Evolutionary conservation across 108 stramenopile species (phyloP).

Genomic region (Nitzschia palea): DNA sequence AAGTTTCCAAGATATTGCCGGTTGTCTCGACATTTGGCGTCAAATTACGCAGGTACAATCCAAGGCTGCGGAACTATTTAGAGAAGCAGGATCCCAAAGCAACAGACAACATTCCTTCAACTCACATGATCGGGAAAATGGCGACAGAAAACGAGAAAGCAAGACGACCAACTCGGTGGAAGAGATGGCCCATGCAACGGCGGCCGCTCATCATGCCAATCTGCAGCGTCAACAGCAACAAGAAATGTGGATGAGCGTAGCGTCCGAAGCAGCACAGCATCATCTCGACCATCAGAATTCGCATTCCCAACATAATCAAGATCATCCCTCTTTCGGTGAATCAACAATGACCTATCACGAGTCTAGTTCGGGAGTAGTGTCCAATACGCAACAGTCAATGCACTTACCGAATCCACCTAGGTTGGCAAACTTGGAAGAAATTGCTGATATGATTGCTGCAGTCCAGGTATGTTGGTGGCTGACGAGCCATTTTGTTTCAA

Average conservation of each 20-base stretch:
- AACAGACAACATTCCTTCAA: not conserved
- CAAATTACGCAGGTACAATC: constrained; percentile 80
- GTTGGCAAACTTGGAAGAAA: constrained; percentile 62
- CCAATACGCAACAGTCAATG: constrained; percentile 18
- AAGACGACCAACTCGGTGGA: constrained; percentile 18
- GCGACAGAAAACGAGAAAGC: not conserved
- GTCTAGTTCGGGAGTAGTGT: not conserved
- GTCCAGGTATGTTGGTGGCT: constrained; percentile 26
- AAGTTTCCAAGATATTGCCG: constrained; percentile 88
- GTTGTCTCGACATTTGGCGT: constrained; percentile 87
- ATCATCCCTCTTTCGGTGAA: constrained; percentile 21
- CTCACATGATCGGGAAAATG: not conserved
- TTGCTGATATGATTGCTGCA: constrained; percentile 66
- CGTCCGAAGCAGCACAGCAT: constrained; percentile 19
- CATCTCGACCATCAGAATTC: constrained; percentile 2
- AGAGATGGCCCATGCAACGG: constrained; percentile 45
- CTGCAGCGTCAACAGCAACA: constrained; percentile 49
- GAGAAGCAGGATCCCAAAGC: constrained; percentile 2
- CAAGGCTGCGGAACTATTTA: constrained; percentile 61
- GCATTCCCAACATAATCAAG: not conserved
- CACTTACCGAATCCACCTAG: constrained; percentile 77
- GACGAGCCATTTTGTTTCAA: not conserved
- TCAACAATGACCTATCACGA: constrained; percentile 26
- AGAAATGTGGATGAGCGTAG: constrained; percentile 36
- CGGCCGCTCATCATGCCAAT: constrained; percentile 49